These are phyloP conservation scores for Polychaeton citri DNA, from an alignment of 2,329 filamentous ascomycete species.

Conservation along the genomic window DNA sequence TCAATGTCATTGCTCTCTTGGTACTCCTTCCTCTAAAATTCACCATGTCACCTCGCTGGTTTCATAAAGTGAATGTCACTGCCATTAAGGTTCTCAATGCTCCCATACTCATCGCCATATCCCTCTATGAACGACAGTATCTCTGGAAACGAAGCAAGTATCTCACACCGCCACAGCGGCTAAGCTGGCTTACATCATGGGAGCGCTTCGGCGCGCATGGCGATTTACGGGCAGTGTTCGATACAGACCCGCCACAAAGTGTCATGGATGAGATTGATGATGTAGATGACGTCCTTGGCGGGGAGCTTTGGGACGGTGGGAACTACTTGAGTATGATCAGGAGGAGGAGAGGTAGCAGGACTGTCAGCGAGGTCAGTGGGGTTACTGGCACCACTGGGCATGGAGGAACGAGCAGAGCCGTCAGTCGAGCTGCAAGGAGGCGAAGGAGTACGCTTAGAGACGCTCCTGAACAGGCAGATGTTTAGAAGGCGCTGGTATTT, in stretches of 20 bases:
- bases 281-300: constrained; percentile 33
- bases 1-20: constrained; percentile 67
- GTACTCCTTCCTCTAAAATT: constrained; percentile 66
- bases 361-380: constrained; percentile 12
- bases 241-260: constrained; percentile 51
- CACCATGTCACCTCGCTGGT: constrained; percentile 67
- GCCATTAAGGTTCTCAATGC: constrained; percentile 62
- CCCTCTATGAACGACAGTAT: constrained; percentile 54
- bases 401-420: not conserved
- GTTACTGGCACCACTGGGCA: constrained; percentile 1
- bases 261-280: constrained; percentile 35
- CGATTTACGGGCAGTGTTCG: constrained; percentile 60
- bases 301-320: constrained; percentile 26
- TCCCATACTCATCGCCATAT: constrained; percentile 59
- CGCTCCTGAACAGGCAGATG: not conserved
- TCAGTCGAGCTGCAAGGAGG: not conserved
- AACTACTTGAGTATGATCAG: constrained; percentile 14
- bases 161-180: constrained; percentile 24
- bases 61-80: constrained; percentile 78
- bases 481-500: not conserved
- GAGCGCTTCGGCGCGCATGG: constrained; percentile 57
- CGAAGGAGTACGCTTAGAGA: not conserved
- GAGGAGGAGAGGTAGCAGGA: constrained; percentile 14
- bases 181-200: constrained; percentile 43
- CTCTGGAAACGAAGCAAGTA: constrained; percentile 42